These are phyloP conservation scores for Pestalotiopsis sp. DNA, from an alignment of 2,329 filamentous ascomycete species.

Conservation along the genomic window DNA sequence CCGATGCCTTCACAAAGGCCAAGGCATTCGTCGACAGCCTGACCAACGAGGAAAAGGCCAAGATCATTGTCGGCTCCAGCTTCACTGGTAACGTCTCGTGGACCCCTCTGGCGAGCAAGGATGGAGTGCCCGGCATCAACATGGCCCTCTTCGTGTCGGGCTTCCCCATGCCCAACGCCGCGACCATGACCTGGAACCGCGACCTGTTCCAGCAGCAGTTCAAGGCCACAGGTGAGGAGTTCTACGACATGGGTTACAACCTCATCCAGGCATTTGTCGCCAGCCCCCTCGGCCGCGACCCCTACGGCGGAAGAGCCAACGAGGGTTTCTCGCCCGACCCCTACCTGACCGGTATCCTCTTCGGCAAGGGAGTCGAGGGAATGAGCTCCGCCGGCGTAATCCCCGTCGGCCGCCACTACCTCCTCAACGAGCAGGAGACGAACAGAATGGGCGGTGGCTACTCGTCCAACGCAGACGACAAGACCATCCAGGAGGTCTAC, in stretches of 20 bases:
- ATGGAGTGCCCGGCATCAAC: slow-evolving; percentile 22
- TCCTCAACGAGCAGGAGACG: slow-evolving; percentile 12
- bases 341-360: slow-evolving; percentile 8
- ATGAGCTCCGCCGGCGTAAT: slow-evolving; percentile 12
- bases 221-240: slow-evolving; percentile 20
- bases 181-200: slow-evolving; percentile 25
- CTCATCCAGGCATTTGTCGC: slow-evolving; percentile 19
- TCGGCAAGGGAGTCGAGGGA: slow-evolving; percentile 5
- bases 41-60: slow-evolving; percentile 7
- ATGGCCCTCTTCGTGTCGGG: slow-evolving; percentile 22
- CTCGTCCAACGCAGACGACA: slow-evolving; percentile 10
- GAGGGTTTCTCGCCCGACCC: slow-evolving; percentile 12
- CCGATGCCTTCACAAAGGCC: slow-evolving; percentile 7
- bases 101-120: slow-evolving; percentile 14
- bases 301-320: slow-evolving; percentile 7
- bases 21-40: slow-evolving; percentile 3
- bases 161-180: slow-evolving; percentile 20
- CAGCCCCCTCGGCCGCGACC: slow-evolving; percentile 17
- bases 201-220: slow-evolving; percentile 19
- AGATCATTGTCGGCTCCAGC: slow-evolving; percentile 10
- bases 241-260: slow-evolving; percentile 21
- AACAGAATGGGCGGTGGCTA: slow-evolving; percentile 6
- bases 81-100: neutral
- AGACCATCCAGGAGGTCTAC: slow-evolving; percentile 11
- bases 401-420: slow-evolving; percentile 9